phyloP scores from a whole-genome alignment of 148 eudicot species.

The Polygonum maritimum region DNA sequence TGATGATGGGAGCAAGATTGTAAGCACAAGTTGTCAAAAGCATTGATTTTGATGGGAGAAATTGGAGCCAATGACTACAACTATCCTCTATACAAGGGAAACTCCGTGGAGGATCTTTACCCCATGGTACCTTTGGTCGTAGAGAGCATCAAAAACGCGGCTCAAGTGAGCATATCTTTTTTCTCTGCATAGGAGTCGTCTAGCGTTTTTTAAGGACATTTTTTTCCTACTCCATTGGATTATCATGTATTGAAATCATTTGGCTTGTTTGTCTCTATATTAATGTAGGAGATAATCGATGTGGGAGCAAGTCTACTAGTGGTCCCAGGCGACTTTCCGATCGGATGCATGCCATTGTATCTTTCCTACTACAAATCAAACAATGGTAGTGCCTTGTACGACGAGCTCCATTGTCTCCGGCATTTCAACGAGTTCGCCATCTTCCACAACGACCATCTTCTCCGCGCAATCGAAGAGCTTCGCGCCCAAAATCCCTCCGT shows the following conservation, averaged over 20 bases:
- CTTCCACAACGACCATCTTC: not conserved
- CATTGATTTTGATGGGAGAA: slow-evolving; percentile 2
- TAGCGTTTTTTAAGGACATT: not conserved
- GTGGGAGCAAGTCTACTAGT: slow-evolving; percentile 1
- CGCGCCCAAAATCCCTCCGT: not conserved
- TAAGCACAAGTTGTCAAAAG: not conserved
- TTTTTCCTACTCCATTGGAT: not conserved
- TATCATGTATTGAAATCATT: no score
- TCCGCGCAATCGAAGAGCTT: not conserved
- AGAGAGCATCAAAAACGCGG: not conserved
- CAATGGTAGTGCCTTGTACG: not conserved
- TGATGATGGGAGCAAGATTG: not conserved
- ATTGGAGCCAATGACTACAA: slow-evolving; percentile 8
- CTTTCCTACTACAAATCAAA: not conserved
- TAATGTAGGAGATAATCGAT: not conserved
- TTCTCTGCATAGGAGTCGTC: not conserved
- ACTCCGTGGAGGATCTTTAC: not conserved
- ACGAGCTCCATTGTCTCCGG: not conserved
- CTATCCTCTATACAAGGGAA: not conserved
- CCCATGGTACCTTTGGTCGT: not conserved
- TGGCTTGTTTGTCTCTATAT: not conserved
- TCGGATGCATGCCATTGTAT: slow-evolving; percentile 2
- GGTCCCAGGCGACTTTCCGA: not conserved
- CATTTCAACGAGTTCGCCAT: not conserved
- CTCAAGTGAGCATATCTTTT: not conserved